Evolutionary conservation across 2,329 filamentous ascomycete species (phyloP).

Genomic region (Fusarium nematophilum): DNA sequence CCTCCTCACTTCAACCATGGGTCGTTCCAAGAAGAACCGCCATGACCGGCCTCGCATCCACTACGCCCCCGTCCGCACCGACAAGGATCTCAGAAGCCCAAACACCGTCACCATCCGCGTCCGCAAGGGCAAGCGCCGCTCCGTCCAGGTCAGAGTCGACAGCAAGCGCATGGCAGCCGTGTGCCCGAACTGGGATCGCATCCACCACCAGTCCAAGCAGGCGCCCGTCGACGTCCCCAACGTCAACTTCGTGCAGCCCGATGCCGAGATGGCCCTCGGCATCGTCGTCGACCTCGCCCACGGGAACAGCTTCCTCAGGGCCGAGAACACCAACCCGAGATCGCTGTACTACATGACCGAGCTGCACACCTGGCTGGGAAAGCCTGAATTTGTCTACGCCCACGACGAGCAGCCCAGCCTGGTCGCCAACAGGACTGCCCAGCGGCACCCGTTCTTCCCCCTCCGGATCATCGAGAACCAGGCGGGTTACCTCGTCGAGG

Average conservation of each 20-base stretch:
- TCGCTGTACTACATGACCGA: slow-evolving; percentile 29
- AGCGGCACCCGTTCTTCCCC: slow-evolving; percentile 6
- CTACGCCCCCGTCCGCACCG: too few relatives aligned
- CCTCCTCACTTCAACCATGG: too few relatives aligned
- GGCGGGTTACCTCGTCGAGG: slow-evolving; percentile 1
- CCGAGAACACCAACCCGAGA: slow-evolving; percentile 2
- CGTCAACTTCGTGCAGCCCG: background rate
- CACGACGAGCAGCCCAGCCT: background rate
- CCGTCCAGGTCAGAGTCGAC: too few relatives aligned
- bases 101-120: too few relatives aligned
- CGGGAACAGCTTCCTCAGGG: background rate
- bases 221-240: background rate
- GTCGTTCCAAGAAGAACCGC: too few relatives aligned
- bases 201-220: background rate
- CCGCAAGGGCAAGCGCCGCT: too few relatives aligned
- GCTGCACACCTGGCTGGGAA: slow-evolving; percentile 18
- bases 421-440: background rate
- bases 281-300: slow-evolving; percentile 16
- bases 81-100: too few relatives aligned
- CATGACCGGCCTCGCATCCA: too few relatives aligned
- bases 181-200: too few relatives aligned
- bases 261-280: slow-evolving; percentile 10
- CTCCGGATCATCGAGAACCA: background rate
- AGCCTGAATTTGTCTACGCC: background rate
- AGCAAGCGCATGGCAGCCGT: too few relatives aligned